Evolutionary conservation across 441 rosid species (phyloP).

Genomic region (Arabidopsis hybrid): DNA sequence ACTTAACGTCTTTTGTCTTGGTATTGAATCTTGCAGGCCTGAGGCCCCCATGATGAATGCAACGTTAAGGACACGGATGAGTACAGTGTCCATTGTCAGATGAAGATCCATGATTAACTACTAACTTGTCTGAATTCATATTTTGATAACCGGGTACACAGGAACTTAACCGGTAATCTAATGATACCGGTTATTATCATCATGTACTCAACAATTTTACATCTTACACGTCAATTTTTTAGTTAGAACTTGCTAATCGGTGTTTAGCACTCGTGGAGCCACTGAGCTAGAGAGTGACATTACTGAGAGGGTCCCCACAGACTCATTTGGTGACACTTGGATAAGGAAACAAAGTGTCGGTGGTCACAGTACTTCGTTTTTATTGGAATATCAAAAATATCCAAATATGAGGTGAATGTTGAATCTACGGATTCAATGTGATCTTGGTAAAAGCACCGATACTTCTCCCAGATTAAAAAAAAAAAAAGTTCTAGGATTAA

Average conservation of each 20-base stretch:
- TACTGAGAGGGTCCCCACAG: not conserved
- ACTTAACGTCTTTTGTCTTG: slow-evolving; percentile 13
- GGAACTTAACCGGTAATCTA: slow-evolving; percentile 20
- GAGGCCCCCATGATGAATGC: slow-evolving; percentile 34
- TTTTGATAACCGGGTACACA: not conserved
- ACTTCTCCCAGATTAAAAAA: slow-evolving; percentile 9
- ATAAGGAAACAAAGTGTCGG: slow-evolving; percentile 38
- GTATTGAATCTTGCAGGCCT: slow-evolving; percentile 20
- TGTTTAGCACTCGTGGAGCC: slow-evolving; percentile 26
- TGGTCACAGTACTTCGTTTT: slow-evolving; percentile 25
- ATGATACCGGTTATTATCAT: not conserved
- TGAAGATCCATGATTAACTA: not conserved
- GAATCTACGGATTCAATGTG: slow-evolving; percentile 23
- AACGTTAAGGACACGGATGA: slow-evolving; percentile 35
- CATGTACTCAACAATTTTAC: not conserved
- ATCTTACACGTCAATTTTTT: slow-evolving; percentile 23
- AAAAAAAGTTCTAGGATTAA: too few relatives aligned
- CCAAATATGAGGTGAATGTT: slow-evolving; percentile 9
- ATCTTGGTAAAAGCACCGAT: slow-evolving; percentile 34
- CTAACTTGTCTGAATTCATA: not conserved
- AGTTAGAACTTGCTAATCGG: slow-evolving; percentile 22
- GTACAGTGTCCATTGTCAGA: slow-evolving; percentile 15
- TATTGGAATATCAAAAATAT: not conserved
- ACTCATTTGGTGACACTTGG: slow-evolving; percentile 36
- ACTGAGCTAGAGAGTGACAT: slow-evolving; percentile 17